Base-by-base conservation (phyloP, 1,139 yeast species). In the Cylindricascospora bacillispora region DNA sequence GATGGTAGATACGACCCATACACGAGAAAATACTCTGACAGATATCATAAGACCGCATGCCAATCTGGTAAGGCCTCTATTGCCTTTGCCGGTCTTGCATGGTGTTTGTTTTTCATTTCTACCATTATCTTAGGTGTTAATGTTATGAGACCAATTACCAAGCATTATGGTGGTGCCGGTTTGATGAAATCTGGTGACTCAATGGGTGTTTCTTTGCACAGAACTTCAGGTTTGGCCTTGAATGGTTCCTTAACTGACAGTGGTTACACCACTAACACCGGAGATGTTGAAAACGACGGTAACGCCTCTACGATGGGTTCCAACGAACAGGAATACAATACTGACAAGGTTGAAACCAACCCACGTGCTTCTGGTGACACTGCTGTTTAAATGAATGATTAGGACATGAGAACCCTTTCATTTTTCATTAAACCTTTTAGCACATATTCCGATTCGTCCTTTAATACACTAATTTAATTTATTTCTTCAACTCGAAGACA, bases 61-160 rank as follows among this genome's bases (percentile, higher is more conserved):
- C 44, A 43, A 22, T 27, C 53, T 9, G 45, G 50, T 10, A 49
- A 55, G 32, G 53, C 59, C 6, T 41, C 59, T 3, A 45, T 52
- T 32, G 61, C 60, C 3, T 54, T 56, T 37, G 45, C 56, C 3
- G 58, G 54, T n/a, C 32, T 56, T 5, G 27, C 46, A 2, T 51
- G 46, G 33, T 29, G 48, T 4, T 32, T 55, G 25, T 54, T 49
- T 27, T 32, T 41, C 12, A 15, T 51, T 6, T 37, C 47, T 13
- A 23, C 47, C 6, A 21, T 44, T 13, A 13, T 52, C n/a, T 29
- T 55, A 14, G 45, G 41, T 25, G 33, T 40, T 21, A 46, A 49
- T 27, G 53, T 55, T n/a, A 29, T 52, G 20, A 49, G 41, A 29
- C 53, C 53, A 13, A 33, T 54, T 13, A 26, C 34, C 16, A 30